A percentile compares a stretch with the other conserved stretches of the same genome.
Conservation (phyloP, 2,329 filamentous ascomycete species). For the Fusarium musae region DNA sequence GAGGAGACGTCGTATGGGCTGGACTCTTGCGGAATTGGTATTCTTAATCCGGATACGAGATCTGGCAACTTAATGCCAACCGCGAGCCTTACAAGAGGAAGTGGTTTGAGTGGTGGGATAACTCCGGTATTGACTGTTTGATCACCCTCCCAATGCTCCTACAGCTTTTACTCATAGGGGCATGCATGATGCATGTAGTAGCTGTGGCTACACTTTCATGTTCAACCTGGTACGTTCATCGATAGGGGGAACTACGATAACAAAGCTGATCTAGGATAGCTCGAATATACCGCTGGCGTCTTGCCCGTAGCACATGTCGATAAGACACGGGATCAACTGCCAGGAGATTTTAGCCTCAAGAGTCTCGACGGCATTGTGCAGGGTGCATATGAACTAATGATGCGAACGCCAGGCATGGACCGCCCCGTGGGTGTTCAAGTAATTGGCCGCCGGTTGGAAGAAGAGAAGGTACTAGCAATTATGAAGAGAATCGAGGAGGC, state of each 20-base stretch:
- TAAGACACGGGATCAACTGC: conserved; percentile 71
- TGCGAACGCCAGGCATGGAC: conserved; percentile 81
- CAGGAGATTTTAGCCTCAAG: conserved; percentile 67
- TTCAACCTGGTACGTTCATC: conserved; percentile 79
- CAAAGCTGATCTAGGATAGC: conserved; percentile 54
- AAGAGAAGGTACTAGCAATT: conserved; percentile 85
- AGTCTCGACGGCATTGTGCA: conserved; percentile 81
- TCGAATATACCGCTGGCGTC: conserved; percentile 87
- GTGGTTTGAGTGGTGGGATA: conserved; percentile 90
- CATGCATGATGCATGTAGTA: conserved; percentile 86
- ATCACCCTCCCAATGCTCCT: conserved; percentile 81
- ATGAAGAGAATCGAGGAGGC: conserved; percentile 85
- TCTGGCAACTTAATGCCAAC: conserved; percentile 82
- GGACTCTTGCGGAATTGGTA: conserved; percentile 79
- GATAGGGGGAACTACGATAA: too few relatives aligned
- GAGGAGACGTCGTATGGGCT: conserved; percentile 80
- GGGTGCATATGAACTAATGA: conserved; percentile 88
- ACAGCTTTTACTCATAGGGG: conserved; percentile 87
- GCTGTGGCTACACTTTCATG: conserved; percentile 92
- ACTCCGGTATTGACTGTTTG: conserved; percentile 78
- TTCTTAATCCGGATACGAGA: conserved; percentile 77
- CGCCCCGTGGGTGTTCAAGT: conserved; percentile 91
- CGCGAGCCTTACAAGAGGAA: conserved; percentile 80
- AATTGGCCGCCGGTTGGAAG: conserved; percentile 81
- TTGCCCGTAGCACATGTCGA: conserved; percentile 90